Conservation (phyloP, 2,329 filamentous ascomycete species). For the Chalaropsis thielavioides region DNA sequence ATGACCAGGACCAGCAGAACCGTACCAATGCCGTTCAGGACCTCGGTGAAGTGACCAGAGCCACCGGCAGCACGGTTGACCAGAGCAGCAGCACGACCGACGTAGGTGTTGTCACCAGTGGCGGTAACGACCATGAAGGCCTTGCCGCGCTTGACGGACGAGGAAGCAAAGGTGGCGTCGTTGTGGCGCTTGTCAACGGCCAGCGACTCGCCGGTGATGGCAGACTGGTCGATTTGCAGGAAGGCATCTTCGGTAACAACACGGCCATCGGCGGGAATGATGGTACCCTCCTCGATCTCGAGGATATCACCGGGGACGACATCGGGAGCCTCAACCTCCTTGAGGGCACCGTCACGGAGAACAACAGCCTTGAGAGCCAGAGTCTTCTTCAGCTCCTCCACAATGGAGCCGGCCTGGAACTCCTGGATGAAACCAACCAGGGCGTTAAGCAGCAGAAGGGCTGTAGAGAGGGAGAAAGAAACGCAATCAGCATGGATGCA, state of each 20-base stretch:
- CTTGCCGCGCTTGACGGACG: conserved; percentile 80
- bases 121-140: conserved; percentile 69
- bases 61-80: conserved; percentile 62
- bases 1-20: conserved; percentile 67
- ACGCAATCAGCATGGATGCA: neutral
- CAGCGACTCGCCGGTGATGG: conserved; percentile 82
- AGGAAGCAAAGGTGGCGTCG: conserved; percentile 73
- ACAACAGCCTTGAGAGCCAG: conserved; percentile 78
- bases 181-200: conserved; percentile 77
- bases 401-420: conserved; percentile 77
- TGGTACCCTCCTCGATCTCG: conserved; percentile 75
- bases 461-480: neutral
- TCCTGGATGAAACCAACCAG: conserved; percentile 78
- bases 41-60: conserved; percentile 78
- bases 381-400: conserved; percentile 83
- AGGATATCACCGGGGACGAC: conserved; percentile 85
- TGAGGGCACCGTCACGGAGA: conserved; percentile 60
- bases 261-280: conserved; percentile 77
- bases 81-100: conserved; percentile 74
- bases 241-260: conserved; percentile 73
- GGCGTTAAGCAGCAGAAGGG: conserved; percentile 69
- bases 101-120: conserved; percentile 81
- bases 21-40: conserved; percentile 74
- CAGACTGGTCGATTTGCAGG: conserved; percentile 82
- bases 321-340: conserved; percentile 68